A percentile compares a stretch with the other conserved stretches of the same genome.
phyloP scores from a whole-genome alignment of 768 basidiomycete genomes.

The Suillus placidus region DNA sequence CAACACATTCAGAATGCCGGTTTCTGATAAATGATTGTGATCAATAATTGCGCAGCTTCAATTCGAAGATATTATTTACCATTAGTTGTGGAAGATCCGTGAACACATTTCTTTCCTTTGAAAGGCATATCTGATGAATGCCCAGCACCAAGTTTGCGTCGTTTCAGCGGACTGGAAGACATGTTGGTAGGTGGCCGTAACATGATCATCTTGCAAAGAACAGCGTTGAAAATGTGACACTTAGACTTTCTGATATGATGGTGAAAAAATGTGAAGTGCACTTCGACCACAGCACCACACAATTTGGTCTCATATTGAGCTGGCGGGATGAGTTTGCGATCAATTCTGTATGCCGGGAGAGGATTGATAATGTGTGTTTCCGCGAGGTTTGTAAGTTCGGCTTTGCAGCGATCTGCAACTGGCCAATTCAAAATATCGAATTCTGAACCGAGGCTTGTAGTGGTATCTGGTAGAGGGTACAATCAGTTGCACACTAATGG shows the following conservation, averaged over 20 bases:
- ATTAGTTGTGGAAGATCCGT: no score
- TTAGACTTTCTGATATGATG: constrained; percentile 6
- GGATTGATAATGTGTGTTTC: constrained; percentile 7
- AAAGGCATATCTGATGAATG: not conserved
- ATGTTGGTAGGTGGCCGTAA: not conserved
- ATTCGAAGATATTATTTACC: no score
- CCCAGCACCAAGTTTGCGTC: not conserved
- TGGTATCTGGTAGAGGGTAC: no score
- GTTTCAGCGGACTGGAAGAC: constrained; percentile 4
- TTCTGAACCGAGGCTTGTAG: no score
- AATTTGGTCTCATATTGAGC: constrained; percentile 2
- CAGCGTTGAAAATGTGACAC: constrained; percentile 1
- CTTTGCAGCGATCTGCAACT: constrained; percentile 5
- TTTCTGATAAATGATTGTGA: no score
- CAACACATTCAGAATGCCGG: no score
- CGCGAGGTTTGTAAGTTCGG: not conserved
- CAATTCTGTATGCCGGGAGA: not conserved
- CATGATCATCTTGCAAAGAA: not conserved
- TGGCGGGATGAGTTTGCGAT: not conserved
- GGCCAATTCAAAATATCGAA: constrained; percentile 5
- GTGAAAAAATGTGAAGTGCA: constrained; percentile 4
- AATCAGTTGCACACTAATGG: not conserved
- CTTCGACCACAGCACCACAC: constrained; percentile 4
- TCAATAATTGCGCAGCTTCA: no score
- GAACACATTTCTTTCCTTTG: not conserved